Evolutionary conservation across 2,329 filamentous ascomycete genomes (phyloP).

Genomic region (Apiospora kogelbergensis): DNA sequence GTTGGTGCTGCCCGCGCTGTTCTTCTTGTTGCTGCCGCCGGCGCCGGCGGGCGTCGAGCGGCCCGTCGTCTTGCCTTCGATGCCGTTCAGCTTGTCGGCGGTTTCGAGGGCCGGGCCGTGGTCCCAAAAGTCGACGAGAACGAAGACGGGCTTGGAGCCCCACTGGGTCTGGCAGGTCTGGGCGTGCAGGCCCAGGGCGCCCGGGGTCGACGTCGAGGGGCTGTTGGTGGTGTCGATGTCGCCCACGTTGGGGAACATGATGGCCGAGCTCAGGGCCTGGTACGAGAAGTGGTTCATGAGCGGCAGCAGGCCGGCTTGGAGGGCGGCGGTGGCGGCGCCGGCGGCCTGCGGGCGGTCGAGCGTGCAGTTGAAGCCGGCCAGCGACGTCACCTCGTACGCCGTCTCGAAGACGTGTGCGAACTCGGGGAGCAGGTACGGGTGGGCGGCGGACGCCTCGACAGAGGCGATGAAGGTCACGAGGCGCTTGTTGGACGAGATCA

Average conservation of each 20-base stretch:
- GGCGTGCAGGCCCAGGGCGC: constrained; percentile 55
- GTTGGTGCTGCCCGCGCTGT: constrained; percentile 17
- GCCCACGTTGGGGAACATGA: constrained; percentile 61
- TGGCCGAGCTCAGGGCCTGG: constrained; percentile 48
- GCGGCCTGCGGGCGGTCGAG: constrained; percentile 63
- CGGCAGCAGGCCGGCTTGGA: constrained; percentile 61
- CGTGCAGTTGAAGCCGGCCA: constrained; percentile 69
- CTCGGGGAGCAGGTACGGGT: constrained; percentile 62
- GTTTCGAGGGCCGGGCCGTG: constrained; percentile 68
- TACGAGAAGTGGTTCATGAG: constrained; percentile 83
- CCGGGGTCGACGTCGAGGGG: constrained; percentile 49
- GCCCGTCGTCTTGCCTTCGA: constrained; percentile 38
- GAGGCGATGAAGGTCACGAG: constrained; percentile 70
- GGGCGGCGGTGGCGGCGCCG: constrained; percentile 48
- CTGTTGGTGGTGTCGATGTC: constrained; percentile 66
- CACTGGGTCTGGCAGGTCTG: constrained; percentile 57
- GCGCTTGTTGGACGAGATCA: constrained; percentile 65
- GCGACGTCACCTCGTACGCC: constrained; percentile 60
- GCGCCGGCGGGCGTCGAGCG: constrained; percentile 25
- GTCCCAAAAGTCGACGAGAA: constrained; percentile 80
- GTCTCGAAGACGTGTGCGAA: constrained; percentile 74
- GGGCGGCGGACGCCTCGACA: constrained; percentile 38
- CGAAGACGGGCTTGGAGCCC: constrained; percentile 65
- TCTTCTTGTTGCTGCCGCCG: constrained; percentile 18
- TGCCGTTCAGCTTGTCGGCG: constrained; percentile 66